Evolutionary conservation across 352 stramenopile species (phyloP).

Genomic region (Phytopythium vexans): DNA sequence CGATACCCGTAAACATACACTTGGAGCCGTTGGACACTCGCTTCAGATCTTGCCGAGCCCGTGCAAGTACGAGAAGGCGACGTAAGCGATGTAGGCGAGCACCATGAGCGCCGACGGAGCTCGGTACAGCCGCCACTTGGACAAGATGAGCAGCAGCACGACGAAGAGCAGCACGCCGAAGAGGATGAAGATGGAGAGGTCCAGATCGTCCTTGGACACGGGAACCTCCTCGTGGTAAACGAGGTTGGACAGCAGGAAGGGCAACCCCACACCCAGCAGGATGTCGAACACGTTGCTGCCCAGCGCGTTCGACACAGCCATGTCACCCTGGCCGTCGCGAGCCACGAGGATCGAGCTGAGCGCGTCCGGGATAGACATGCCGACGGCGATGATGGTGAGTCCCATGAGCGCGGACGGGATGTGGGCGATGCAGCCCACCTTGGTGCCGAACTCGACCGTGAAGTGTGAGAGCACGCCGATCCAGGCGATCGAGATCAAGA

Average conservation of each 20-base stretch:
- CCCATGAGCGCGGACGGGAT: conserved; percentile 75
- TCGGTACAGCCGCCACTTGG: conserved; percentile 50
- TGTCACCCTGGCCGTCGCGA: conserved; percentile 74
- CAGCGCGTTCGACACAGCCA: conserved; percentile 81
- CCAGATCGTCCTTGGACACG: conserved; percentile 46
- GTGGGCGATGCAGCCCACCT: conserved; percentile 60
- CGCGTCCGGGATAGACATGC: conserved; percentile 77
- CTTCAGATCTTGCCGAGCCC: conserved; percentile 45
- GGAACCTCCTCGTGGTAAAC: conserved; percentile 54
- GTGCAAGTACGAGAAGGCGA: conserved; percentile 55
- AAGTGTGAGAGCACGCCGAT: conserved; percentile 76
- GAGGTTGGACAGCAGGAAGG: conserved; percentile 79
- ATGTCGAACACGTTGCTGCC: conserved; percentile 88
- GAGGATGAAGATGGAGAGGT: conserved; percentile 60
- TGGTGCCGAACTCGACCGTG: conserved; percentile 56
- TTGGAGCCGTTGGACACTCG: background rate
- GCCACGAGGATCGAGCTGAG: conserved; percentile 79
- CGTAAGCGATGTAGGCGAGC: conserved; percentile 47
- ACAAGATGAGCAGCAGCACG: conserved; percentile 42
- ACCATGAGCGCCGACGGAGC: conserved; percentile 35
- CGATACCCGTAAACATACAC: too few relatives aligned
- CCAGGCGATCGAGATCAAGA: conserved; percentile 67
- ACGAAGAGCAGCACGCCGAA: conserved; percentile 61
- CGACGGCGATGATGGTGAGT: conserved; percentile 75
- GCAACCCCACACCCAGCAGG: conserved; percentile 65